Conservation (phyloP, 1,284 basidiomycete species). For the Fomitopsis palustris region DNA sequence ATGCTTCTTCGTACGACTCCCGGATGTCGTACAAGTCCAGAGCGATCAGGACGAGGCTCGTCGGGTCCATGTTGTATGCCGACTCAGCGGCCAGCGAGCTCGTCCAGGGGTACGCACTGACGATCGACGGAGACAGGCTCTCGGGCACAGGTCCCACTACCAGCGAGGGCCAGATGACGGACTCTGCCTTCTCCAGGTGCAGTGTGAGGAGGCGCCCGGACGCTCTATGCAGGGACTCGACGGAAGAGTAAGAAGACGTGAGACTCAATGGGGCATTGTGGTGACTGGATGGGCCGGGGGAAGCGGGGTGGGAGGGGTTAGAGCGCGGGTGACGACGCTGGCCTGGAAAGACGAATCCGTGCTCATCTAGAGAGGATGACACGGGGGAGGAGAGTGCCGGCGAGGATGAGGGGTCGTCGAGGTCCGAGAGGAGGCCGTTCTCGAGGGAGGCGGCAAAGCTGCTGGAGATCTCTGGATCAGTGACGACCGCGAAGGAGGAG, state of each 20-base stretch:
- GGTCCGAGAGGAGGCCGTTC: slow-evolving; percentile 64
- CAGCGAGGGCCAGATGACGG: slow-evolving; percentile 75
- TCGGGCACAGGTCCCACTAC: slow-evolving; percentile 71
- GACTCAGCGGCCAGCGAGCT: slow-evolving; percentile 51
- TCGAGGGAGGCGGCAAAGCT: slow-evolving; percentile 77
- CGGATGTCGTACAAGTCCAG: slow-evolving; percentile 70
- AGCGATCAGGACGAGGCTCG: slow-evolving; percentile 65
- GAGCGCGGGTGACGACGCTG: slow-evolving; percentile 11
- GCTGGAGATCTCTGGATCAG: slow-evolving; percentile 76
- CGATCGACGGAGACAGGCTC: slow-evolving; percentile 42
- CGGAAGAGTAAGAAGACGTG: slow-evolving; percentile 66
- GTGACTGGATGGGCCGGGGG: slow-evolving; percentile 45
- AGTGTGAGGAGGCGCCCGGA: slow-evolving; percentile 67
- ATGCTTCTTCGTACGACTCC: slow-evolving; percentile 68
- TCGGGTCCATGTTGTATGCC: slow-evolving; percentile 79
- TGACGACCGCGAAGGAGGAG: slow-evolving; percentile 74
- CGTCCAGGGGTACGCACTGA: slow-evolving; percentile 44
- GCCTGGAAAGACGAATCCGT: slow-evolving; percentile 10
- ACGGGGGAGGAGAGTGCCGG: slow-evolving; percentile 59
- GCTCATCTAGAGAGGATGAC: slow-evolving; percentile 51
- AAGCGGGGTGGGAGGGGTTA: slow-evolving; percentile 26
- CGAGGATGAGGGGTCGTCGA: slow-evolving; percentile 55
- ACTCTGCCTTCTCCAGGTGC: slow-evolving; percentile 74
- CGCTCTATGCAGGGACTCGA: slow-evolving; percentile 62
- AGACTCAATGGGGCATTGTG: slow-evolving; percentile 42